These are phyloP conservation scores for Neobulgaria alba DNA, from an alignment of 2,329 filamentous ascomycete species.

Conservation along the genomic window DNA sequence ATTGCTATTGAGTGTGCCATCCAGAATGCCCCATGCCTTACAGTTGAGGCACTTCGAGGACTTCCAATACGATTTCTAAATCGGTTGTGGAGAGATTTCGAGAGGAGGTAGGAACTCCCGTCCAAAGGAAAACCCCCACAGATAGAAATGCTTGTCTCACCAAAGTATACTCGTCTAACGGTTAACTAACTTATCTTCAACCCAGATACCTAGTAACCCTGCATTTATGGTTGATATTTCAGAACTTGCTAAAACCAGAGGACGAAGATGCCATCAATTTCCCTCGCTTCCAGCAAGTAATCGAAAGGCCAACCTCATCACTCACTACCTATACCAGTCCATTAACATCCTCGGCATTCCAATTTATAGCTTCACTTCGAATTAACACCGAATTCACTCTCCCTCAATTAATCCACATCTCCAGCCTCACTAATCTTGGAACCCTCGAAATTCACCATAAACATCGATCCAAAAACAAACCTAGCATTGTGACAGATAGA, in stretches of 20 bases:
- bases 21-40: conserved; percentile 16
- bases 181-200: too few species aligned
- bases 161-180: too few species aligned
- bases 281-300: conserved; percentile 20
- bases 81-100: too few species aligned
- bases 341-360: conserved; percentile 23
- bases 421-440: conserved; percentile 25
- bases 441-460: conserved; percentile 27
- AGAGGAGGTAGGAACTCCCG: too few species aligned
- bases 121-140: too few species aligned
- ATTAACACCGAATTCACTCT: conserved; percentile 23
- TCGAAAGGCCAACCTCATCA: conserved; percentile 16
- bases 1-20: conserved; percentile 18
- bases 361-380: conserved; percentile 26
- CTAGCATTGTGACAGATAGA: conserved; percentile 18
- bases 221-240: conserved; percentile 25
- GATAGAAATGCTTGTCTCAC: too few species aligned
- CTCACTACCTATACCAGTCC: conserved; percentile 21
- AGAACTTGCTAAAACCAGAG: conserved; percentile 16
- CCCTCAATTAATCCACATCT: conserved; percentile 24
- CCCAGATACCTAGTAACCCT: conserved; percentile 19
- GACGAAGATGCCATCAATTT: conserved; percentile 12
- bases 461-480: conserved; percentile 4
- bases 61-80: too few species aligned
- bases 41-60: conserved; percentile 16